phyloP scores from a whole-genome alignment of 768 basidiomycete species.

The Boletus edulis region DNA sequence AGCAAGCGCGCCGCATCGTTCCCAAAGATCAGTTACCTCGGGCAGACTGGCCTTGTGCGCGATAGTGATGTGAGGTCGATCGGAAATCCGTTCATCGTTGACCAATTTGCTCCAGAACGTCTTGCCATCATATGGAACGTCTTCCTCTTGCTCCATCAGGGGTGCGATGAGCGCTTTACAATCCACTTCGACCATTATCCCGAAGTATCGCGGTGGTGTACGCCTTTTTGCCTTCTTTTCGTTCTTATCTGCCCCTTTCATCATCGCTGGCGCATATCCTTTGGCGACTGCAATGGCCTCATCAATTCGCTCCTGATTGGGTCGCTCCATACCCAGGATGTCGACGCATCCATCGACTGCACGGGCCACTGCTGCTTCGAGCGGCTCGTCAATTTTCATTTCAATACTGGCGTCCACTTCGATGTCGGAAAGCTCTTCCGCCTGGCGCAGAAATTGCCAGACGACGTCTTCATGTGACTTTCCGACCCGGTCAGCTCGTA shows the following conservation, averaged over 20 bases:
- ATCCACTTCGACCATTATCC: constrained; percentile 71
- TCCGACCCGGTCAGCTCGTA: constrained; percentile 53
- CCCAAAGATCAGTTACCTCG: constrained; percentile 43
- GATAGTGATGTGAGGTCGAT: constrained; percentile 82
- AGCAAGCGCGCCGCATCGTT: constrained; percentile 21
- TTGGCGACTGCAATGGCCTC: constrained; percentile 40
- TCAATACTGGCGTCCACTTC: constrained; percentile 72
- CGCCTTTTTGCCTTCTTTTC: constrained; percentile 27
- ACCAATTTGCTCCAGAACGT: constrained; percentile 52
- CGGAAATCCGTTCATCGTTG: constrained; percentile 44
- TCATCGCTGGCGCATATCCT: constrained; percentile 38
- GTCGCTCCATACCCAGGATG: constrained; percentile 53
- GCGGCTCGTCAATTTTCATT: constrained; percentile 56
- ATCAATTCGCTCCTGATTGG: constrained; percentile 53
- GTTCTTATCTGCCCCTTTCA: not conserved
- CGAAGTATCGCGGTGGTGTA: constrained; percentile 67
- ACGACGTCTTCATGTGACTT: constrained; percentile 75
- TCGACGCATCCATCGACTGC: constrained; percentile 58
- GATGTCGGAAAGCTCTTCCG: constrained; percentile 55
- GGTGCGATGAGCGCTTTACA: constrained; percentile 46
- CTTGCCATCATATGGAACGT: constrained; percentile 29
- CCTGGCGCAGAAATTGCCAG: constrained; percentile 71
- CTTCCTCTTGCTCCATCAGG: constrained; percentile 35
- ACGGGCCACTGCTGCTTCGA: constrained; percentile 53
- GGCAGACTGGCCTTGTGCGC: constrained; percentile 62